A percentile compares a stretch with the other conserved stretches of the same genome.
phyloP scores from a whole-genome alignment of 2,329 filamentous ascomycete genomes.

The Diplocarpon mali region DNA sequence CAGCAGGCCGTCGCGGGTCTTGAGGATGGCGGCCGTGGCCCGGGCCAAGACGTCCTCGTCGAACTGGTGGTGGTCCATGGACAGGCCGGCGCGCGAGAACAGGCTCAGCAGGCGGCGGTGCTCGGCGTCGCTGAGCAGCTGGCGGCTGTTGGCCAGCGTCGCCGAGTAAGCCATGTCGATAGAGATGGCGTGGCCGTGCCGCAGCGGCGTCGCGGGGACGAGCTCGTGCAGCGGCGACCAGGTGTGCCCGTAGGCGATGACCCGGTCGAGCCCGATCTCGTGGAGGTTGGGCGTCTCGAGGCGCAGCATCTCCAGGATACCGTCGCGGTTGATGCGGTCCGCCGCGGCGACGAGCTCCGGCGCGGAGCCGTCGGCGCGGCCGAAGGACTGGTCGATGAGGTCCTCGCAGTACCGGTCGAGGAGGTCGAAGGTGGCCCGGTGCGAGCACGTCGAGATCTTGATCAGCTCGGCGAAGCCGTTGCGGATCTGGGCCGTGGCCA shows the following conservation, averaged over 20 bases:
- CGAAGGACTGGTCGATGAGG: constrained; percentile 54
- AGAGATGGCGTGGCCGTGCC: constrained; percentile 63
- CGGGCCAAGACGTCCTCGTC: constrained; percentile 53
- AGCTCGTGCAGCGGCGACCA: constrained; percentile 66
- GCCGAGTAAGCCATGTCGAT: constrained; percentile 70
- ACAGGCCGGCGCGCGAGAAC: constrained; percentile 59
- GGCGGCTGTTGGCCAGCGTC: constrained; percentile 52
- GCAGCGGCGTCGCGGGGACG: constrained; percentile 54
- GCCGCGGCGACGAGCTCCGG: constrained; percentile 48
- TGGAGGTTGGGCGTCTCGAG: constrained; percentile 64
- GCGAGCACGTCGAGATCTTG: constrained; percentile 63
- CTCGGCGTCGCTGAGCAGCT: constrained; percentile 47
- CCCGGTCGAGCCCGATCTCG: constrained; percentile 59
- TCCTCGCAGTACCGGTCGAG: constrained; percentile 60
- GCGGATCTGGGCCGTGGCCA: constrained; percentile 56
- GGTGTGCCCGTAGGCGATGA: constrained; percentile 66
- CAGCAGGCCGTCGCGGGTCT: constrained; percentile 58
- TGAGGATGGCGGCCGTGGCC: constrained; percentile 57
- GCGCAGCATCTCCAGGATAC: constrained; percentile 63
- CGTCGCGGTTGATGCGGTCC: constrained; percentile 56
- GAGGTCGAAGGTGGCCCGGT: constrained; percentile 53
- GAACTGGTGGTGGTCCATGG: constrained; percentile 61
- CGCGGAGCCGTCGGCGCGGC: constrained; percentile 44
- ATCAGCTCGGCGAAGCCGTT: constrained; percentile 68
- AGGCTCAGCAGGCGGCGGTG: constrained; percentile 52